Evolutionary conservation across 306 rosid genomes (phyloP), one percentile per base, ranked within the genome.

Genomic region (Quercus variabilis): DNA sequence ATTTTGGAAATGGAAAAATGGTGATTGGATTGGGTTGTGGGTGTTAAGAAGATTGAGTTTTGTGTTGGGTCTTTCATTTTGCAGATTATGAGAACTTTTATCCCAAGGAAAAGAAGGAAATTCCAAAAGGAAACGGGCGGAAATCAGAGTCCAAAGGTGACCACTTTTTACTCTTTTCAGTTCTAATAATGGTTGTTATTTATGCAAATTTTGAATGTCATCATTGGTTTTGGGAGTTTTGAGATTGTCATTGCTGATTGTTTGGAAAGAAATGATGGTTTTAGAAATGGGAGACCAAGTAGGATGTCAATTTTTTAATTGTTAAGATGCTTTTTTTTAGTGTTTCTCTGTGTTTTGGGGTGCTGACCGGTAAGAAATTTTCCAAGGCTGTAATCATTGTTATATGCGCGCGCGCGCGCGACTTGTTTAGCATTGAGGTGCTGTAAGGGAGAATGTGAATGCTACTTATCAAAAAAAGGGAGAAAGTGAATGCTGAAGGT

Each of bases 21-120:
- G 14, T 31, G 38, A 33, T 59, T 21, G 65, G 65, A 59, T 59
- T 59, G 30, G 23, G 15, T 4, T 59, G 21, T 59, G 65, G 30
- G 31, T 59, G 10, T 59, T 3, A 12, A 23, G 17, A 59, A 59
- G 65, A 26, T 23, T 43, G 38, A 13, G 64, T 75, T 49, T 65
- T 69, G 79, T 60, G 78, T 78, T 55, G 5, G 75, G 75, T 73
- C 57, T 74, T 23, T 18, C 41, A 57, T 38, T 71, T 38, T 71
- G 85, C 92, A 95, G 98, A 90, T 78, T 92, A 87, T 85, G 96
- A 95, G 87, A 95, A 95, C 85, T 95, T 82, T 56, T 89, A 86
- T 75, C 99, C 99, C 14, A 92, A 95, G 84, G 93, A 83, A 55
- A 93, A 95, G 93, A 92, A 95, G 86, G 99, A 91, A 71, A 60